Conservation (phyloP, 2,329 filamentous ascomycete genomes). For the Colletotrichum sp. region DNA sequence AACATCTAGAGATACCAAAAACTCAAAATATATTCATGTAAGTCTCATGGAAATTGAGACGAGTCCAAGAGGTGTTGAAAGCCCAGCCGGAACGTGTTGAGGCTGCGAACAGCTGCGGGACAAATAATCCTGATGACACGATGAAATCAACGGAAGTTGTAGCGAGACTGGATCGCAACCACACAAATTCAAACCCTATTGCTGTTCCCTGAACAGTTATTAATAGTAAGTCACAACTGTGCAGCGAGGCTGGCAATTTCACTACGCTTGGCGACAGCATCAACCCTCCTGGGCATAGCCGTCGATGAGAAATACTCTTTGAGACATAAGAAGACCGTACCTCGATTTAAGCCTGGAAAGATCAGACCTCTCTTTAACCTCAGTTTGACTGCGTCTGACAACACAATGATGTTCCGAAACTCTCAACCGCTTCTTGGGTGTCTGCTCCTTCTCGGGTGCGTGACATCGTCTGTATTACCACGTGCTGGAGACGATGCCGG, state of each 20-base stretch:
- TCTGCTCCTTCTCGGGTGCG: neutral
- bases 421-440: neutral
- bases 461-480: neutral
- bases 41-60: neutral
- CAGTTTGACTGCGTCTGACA: neutral
- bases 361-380: neutral
- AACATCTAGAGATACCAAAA: neutral
- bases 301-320: neutral
- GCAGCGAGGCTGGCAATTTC: neutral
- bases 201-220: neutral
- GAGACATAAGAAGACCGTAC: neutral
- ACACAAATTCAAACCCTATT: rapidly evolving
- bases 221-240: neutral
- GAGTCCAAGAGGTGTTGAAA: neutral
- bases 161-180: neutral
- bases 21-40: neutral
- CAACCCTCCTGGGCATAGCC: neutral
- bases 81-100: neutral
- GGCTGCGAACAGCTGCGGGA: neutral
- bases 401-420: neutral
- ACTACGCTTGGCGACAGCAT: neutral
- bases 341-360: rapidly evolving
- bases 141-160: neutral
- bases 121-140: neutral
- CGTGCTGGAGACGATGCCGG: neutral